Evolutionary conservation across 768 basidiomycete genomes (phyloP).

Genomic region (Amylocystis lapponica): DNA sequence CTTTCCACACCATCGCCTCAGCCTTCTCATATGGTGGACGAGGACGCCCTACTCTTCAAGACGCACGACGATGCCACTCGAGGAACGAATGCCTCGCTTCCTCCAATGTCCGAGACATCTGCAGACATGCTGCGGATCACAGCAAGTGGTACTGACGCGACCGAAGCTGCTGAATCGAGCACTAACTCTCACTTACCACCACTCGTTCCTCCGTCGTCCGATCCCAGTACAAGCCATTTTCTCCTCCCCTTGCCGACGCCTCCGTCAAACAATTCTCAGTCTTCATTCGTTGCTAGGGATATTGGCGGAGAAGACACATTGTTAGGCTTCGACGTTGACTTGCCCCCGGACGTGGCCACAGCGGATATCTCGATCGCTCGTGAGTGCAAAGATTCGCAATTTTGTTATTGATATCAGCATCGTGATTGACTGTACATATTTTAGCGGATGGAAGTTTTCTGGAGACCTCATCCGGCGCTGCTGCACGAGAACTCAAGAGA

Average conservation of each 20-base stretch:
- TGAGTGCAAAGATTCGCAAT: slow-evolving; percentile 19
- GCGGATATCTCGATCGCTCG: slow-evolving; percentile 29
- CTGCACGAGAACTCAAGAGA: slow-evolving; percentile 72
- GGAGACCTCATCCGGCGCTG: slow-evolving; percentile 72
- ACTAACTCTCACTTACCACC: too few species aligned
- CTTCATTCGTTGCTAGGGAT: too few species aligned
- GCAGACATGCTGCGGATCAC: too few species aligned
- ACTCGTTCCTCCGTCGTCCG: neutral
- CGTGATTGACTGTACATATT: neutral
- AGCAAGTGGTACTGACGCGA: too few species aligned
- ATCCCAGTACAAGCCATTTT: neutral
- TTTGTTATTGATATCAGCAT: neutral
- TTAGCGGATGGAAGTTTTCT: slow-evolving; percentile 70
- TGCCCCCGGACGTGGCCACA: slow-evolving; percentile 25
- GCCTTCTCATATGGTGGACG: too few species aligned
- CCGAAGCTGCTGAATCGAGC: too few species aligned
- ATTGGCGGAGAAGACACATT: neutral
- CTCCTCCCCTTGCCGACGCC: neutral
- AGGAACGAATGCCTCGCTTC: too few species aligned
- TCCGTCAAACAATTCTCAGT: too few species aligned
- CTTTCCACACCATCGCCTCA: too few species aligned
- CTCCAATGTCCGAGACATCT: too few species aligned
- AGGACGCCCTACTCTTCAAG: too few species aligned
- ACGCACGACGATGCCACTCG: too few species aligned
- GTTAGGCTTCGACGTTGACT: slow-evolving; percentile 3